Conservation (phyloP, 257 asterid species). For the Forsythia viridissima region DNA sequence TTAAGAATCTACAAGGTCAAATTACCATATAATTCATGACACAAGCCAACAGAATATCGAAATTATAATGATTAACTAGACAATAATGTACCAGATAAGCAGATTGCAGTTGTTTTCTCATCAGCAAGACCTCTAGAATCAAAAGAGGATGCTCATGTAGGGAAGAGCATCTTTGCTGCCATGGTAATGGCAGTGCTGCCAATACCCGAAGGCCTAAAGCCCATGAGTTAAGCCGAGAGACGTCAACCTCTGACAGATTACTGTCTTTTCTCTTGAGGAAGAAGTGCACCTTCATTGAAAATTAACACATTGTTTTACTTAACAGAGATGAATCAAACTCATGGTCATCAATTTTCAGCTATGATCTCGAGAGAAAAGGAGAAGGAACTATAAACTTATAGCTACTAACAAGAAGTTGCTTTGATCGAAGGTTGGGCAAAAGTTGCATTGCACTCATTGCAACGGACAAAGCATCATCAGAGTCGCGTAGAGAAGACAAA, state of each 20-base stretch:
- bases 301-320: conserved; percentile 28
- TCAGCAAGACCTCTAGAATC: conserved; percentile 90
- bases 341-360: conserved; percentile 24
- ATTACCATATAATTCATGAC: conserved; percentile 25
- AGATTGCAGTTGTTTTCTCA: conserved; percentile 97
- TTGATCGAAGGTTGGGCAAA: conserved; percentile 90
- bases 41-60: conserved; percentile 6
- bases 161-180: conserved; percentile 98
- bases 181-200: conserved; percentile 90
- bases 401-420: conserved; percentile 92
- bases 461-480: conserved; percentile 96
- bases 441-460: conserved; percentile 99
- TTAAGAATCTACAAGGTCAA: conserved; percentile 68
- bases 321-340: conserved; percentile 21
- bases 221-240: conserved; percentile 92
- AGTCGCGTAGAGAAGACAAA: conserved; percentile 83
- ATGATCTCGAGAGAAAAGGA: conserved; percentile 27
- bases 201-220: conserved; percentile 98
- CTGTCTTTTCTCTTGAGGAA: conserved; percentile 92
- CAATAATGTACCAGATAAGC: conserved; percentile 80
- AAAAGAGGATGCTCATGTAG: conserved; percentile 94
- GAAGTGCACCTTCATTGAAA: conserved; percentile 83
- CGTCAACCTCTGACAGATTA: conserved; percentile 81
- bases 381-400: conserved; percentile 18
- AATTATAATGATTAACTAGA: conserved; percentile 16